A percentile compares a stretch with the other conserved stretches of the same genome.
These are phyloP conservation scores for Calonectria pseudoreteaudii DNA, from an alignment of 2,329 filamentous ascomycete genomes.

Conservation along the genomic window DNA sequence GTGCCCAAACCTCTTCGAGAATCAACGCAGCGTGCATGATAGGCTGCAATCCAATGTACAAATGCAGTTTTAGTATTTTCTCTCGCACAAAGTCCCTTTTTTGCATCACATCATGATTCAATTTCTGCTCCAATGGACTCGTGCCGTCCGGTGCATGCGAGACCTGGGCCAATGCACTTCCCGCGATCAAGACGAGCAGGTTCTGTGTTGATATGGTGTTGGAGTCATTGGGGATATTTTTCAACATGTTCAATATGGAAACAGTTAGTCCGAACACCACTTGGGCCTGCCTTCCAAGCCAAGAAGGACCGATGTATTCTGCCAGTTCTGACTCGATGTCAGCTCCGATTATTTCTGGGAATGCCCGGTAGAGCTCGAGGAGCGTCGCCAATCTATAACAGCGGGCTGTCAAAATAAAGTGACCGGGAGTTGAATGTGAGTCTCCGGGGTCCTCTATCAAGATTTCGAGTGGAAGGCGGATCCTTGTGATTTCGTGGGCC, in stretches of 20 bases:
- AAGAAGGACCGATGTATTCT: neutral
- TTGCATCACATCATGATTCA: neutral
- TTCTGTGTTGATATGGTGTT: slow-evolving; percentile 25
- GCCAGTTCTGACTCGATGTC: neutral
- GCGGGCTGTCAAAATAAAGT: slow-evolving; percentile 12
- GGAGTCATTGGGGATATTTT: slow-evolving; percentile 19
- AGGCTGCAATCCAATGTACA: slow-evolving; percentile 16
- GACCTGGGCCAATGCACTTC: slow-evolving; percentile 7
- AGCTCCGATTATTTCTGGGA: slow-evolving; percentile 15
- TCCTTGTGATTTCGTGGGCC: slow-evolving; percentile 2
- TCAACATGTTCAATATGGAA: neutral
- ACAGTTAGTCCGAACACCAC: neutral
- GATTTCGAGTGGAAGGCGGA: slow-evolving; percentile 7
- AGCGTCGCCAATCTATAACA: slow-evolving; percentile 25
- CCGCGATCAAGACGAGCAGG: slow-evolving; percentile 22
- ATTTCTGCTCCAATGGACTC: neutral
- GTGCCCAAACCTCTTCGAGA: slow-evolving; percentile 30
- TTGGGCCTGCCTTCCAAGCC: neutral
- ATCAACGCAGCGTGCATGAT: slow-evolving; percentile 11
- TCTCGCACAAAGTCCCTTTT: slow-evolving; percentile 22
- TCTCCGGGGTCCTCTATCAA: slow-evolving; percentile 26
- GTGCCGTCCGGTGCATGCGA: neutral
- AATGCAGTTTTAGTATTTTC: slow-evolving; percentile 3
- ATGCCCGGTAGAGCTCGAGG: slow-evolving; percentile 22
- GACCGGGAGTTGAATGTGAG: slow-evolving; percentile 1